Percentiles rank a stretch among this genome's conserved stretches.
Conservation (phyloP, 768 basidiomycete species). For the Psilocybe tampanensis region DNA sequence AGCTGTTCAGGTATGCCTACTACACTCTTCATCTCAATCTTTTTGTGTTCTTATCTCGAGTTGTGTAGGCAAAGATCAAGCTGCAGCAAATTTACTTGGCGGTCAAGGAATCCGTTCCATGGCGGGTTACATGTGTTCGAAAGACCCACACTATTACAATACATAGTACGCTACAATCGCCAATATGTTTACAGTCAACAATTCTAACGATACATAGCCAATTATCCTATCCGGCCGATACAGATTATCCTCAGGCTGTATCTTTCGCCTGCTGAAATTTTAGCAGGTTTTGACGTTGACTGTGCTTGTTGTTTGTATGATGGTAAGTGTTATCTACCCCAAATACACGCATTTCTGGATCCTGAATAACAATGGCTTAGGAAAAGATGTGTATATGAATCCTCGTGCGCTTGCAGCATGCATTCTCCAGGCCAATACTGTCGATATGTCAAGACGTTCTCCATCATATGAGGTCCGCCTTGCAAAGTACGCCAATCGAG, state of each 20-base stretch:
- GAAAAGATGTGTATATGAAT: constrained; percentile 51
- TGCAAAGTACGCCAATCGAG: constrained; percentile 54
- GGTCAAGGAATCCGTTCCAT: constrained; percentile 41
- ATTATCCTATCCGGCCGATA: constrained; percentile 27
- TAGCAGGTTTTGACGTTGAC: constrained; percentile 67
- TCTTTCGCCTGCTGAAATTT: constrained; percentile 58
- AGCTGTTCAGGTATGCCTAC: constrained; percentile 43
- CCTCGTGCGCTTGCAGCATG: constrained; percentile 56
- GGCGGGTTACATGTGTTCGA: constrained; percentile 66
- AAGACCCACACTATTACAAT: constrained; percentile 64
- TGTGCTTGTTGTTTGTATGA: constrained; percentile 55
- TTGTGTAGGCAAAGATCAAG: not conserved
- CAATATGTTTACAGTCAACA: not conserved
- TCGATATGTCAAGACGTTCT: constrained; percentile 58
- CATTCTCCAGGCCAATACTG: constrained; percentile 63
- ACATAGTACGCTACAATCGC: constrained; percentile 40
- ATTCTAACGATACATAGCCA: no score
- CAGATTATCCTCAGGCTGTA: constrained; percentile 66
- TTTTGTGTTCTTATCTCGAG: not conserved
- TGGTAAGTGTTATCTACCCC: constrained; percentile 12
- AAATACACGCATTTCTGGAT: not conserved
- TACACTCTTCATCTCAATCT: not conserved
- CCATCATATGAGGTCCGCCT: constrained; percentile 65
- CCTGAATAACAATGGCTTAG: constrained; percentile 17
- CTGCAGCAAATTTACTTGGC: not conserved